Conservation (phyloP, 1,284 basidiomycete species). For the Trichosporon sp. region DNA sequence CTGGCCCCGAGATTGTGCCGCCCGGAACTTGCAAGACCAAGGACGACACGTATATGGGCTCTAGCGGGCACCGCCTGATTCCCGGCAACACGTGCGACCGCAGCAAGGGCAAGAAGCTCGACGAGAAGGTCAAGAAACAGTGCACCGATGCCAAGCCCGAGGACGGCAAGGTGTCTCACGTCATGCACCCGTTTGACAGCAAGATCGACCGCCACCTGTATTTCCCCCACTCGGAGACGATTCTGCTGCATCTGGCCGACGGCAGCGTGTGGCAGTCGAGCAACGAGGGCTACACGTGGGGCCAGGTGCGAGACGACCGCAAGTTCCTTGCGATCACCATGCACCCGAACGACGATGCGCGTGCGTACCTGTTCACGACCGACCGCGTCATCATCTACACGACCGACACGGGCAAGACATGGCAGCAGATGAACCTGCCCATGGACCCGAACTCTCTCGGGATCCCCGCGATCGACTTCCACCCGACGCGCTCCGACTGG, state of each 20-base stretch:
- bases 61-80: conserved; percentile 85
- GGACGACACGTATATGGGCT: conserved; percentile 70
- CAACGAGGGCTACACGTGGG: conserved; percentile 93
- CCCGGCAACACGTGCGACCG: conserved; percentile 85
- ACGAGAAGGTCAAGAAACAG: conserved; percentile 62
- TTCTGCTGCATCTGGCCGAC: conserved; percentile 76
- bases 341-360: conserved; percentile 70
- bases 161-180: conserved; percentile 58
- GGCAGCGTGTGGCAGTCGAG: conserved; percentile 82
- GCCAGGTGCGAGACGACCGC: conserved; percentile 58
- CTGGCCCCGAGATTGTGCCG: conserved; percentile 79
- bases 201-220: conserved; percentile 74
- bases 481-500: conserved; percentile 71
- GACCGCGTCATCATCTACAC: conserved; percentile 68
- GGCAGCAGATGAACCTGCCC: conserved; percentile 63
- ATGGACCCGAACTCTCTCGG: conserved; percentile 73
- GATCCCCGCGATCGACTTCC: conserved; percentile 76
- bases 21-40: conserved; percentile 65
- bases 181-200: conserved; percentile 64
- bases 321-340: conserved; percentile 79
- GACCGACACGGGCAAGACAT: conserved; percentile 70
- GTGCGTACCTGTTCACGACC: conserved; percentile 84
- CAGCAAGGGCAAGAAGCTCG: conserved; percentile 57
- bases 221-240: conserved; percentile 58
- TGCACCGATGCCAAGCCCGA: conserved; percentile 60